phyloP scores from a whole-genome alignment of 352 stramenopile genomes.

The Phytopythium montanum region DNA sequence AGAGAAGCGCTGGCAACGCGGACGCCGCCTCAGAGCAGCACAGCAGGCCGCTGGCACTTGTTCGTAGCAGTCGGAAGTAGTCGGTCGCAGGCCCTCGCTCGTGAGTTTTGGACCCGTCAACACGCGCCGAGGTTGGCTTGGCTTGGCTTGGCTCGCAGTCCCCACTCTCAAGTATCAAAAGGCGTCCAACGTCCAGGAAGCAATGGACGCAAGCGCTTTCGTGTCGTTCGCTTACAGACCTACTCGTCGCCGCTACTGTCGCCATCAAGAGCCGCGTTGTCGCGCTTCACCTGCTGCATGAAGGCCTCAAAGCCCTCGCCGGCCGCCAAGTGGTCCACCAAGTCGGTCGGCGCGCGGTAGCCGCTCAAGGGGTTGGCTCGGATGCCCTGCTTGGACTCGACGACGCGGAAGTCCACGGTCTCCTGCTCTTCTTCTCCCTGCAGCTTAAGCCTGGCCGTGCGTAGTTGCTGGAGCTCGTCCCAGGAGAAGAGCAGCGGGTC shows the following conservation, averaged over 20 bases:
- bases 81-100: no score
- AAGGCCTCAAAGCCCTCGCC: conserved; percentile 77
- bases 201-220: neutral
- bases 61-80: conserved; percentile 1
- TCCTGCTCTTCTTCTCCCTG: conserved; percentile 29
- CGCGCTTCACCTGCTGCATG: conserved; percentile 77
- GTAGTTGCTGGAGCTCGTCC: conserved; percentile 67
- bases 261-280: conserved; percentile 37
- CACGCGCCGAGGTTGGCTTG: neutral
- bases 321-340: conserved; percentile 73
- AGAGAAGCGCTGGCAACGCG: conserved; percentile 2
- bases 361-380: conserved; percentile 60
- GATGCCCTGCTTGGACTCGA: conserved; percentile 63
- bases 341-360: conserved; percentile 83
- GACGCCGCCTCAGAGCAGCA: neutral
- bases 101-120: neutral
- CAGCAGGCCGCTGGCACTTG: neutral
- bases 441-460: conserved; percentile 11
- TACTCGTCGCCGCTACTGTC: conserved; percentile 25
- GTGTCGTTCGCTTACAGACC: neutral
- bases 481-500: conserved; percentile 94
- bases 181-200: neutral
- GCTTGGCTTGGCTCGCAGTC: neutral
- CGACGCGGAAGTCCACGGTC: conserved; percentile 73
- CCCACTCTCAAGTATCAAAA: no score